Conservation (phyloP, 495 filamentous ascomycete species). For the Tirmania nivea region DNA sequence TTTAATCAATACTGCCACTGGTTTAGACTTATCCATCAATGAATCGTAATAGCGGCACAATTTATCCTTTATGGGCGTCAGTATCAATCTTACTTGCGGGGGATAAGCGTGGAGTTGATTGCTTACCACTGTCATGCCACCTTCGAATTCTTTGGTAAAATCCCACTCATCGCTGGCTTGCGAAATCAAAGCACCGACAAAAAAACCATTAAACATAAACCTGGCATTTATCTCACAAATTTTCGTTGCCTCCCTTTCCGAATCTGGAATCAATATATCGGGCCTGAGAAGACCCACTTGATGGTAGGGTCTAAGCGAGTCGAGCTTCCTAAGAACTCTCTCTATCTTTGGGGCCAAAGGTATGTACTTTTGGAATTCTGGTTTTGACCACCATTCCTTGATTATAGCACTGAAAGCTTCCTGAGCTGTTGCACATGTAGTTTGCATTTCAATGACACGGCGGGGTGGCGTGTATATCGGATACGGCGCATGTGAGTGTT, state of each 20-base stretch:
- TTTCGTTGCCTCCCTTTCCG: background rate
- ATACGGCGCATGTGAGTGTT: constrained; percentile 1
- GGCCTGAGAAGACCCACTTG: constrained; percentile 24
- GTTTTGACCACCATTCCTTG: constrained; percentile 24
- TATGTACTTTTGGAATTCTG: constrained; percentile 22
- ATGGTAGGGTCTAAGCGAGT: constrained; percentile 1
- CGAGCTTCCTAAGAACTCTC: constrained; percentile 15
- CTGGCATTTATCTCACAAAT: constrained; percentile 29
- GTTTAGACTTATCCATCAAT: too few species aligned
- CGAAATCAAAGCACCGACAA: constrained; percentile 6
- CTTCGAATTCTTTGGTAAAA: too few species aligned
- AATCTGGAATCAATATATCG: constrained; percentile 24
- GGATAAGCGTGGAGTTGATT: too few species aligned
- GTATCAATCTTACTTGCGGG: too few species aligned
- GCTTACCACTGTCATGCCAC: too few species aligned
- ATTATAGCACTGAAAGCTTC: constrained; percentile 24
- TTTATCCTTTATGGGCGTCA: too few species aligned
- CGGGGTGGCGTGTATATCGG: constrained; percentile 1
- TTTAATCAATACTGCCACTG: too few species aligned
- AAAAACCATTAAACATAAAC: constrained; percentile 24
- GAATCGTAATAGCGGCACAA: too few species aligned
- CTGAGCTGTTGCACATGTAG: constrained; percentile 17
- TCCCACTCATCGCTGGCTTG: too few species aligned
- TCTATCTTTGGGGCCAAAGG: constrained; percentile 23
- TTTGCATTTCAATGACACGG: constrained; percentile 4